These are phyloP conservation scores for Aspergillus homomorphus DNA, from an alignment of 495 filamentous ascomycete species.

Conservation along the genomic window DNA sequence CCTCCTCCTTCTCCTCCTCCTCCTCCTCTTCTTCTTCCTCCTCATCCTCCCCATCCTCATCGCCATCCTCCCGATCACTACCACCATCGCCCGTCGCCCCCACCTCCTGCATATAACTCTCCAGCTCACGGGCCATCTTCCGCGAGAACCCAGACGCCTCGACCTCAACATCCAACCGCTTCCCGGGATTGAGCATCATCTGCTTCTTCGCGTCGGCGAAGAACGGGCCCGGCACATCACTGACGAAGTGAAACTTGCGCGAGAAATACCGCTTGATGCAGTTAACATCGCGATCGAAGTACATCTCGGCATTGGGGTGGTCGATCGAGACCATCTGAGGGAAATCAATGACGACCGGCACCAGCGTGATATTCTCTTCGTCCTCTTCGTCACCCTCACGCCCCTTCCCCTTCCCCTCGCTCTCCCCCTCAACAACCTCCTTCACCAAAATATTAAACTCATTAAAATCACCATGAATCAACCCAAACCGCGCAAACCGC, in stretches of 20 bases:
- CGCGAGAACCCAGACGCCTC: constrained; percentile 93
- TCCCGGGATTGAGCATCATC: constrained; percentile 59
- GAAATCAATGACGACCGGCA: constrained; percentile 90
- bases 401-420: constrained; percentile 38
- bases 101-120: constrained; percentile 78
- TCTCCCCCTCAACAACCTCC: constrained; percentile 49
- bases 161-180: constrained; percentile 79
- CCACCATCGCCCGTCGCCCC: constrained; percentile 57
- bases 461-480: constrained; percentile 99
- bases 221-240: constrained; percentile 77
- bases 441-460: constrained; percentile 97
- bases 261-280: constrained; percentile 94
- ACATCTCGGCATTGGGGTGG: constrained; percentile 87
- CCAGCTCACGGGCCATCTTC: constrained; percentile 92
- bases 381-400: constrained; percentile 30
- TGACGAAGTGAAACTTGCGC: constrained; percentile 80
- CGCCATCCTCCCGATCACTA: constrained; percentile 18
- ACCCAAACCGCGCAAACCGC: constrained; percentile 74
- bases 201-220: constrained; percentile 78
- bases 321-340: constrained; percentile 98
- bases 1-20: constrained; percentile 19
- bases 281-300: constrained; percentile 91
- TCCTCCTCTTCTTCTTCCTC: constrained; percentile 23
- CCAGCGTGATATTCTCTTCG: constrained; percentile 36
- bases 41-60: constrained; percentile 41